Evolutionary conservation across 2,329 filamentous ascomycete genomes (phyloP).

Genomic region (Akanthomyces uredinophilus): DNA sequence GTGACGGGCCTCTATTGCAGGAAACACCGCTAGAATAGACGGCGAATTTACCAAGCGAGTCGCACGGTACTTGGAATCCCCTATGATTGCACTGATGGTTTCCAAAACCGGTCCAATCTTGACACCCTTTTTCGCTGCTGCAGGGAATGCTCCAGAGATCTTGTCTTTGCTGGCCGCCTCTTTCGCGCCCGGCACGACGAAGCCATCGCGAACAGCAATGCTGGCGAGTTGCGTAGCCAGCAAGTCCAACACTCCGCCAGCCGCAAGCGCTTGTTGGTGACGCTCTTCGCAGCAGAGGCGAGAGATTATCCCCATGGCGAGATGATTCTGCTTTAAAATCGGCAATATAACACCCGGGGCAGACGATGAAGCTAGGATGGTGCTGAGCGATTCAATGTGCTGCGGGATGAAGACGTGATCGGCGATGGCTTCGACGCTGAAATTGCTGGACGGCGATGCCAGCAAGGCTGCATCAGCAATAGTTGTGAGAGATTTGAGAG

Average conservation of each 20-base stretch:
- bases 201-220: slow-evolving; percentile 62
- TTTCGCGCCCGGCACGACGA: slow-evolving; percentile 63
- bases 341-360: slow-evolving; percentile 48
- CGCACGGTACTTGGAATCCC: slow-evolving; percentile 72
- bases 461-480: slow-evolving; percentile 61
- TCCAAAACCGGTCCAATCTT: slow-evolving; percentile 68
- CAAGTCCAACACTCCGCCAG: slow-evolving; percentile 69
- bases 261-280: slow-evolving; percentile 67
- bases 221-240: slow-evolving; percentile 69
- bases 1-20: slow-evolving; percentile 49
- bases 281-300: slow-evolving; percentile 61
- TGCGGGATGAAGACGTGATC: slow-evolving; percentile 59
- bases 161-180: slow-evolving; percentile 48
- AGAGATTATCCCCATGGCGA: slow-evolving; percentile 53
- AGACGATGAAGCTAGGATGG: slow-evolving; percentile 49
- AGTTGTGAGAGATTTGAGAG: slow-evolving; percentile 68
- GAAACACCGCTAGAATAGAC: slow-evolving; percentile 64
- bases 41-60: slow-evolving; percentile 66
- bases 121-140: slow-evolving; percentile 52
- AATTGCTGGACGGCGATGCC: slow-evolving; percentile 44
- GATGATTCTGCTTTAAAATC: slow-evolving; percentile 56
- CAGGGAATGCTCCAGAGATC: slow-evolving; percentile 53
- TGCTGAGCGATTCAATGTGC: slow-evolving; percentile 57
- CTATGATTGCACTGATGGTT: slow-evolving; percentile 70
- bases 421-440: slow-evolving; percentile 49